Base-by-base conservation (phyloP, 306 rosid genomes). In the Gleditsia sinensis region DNA sequence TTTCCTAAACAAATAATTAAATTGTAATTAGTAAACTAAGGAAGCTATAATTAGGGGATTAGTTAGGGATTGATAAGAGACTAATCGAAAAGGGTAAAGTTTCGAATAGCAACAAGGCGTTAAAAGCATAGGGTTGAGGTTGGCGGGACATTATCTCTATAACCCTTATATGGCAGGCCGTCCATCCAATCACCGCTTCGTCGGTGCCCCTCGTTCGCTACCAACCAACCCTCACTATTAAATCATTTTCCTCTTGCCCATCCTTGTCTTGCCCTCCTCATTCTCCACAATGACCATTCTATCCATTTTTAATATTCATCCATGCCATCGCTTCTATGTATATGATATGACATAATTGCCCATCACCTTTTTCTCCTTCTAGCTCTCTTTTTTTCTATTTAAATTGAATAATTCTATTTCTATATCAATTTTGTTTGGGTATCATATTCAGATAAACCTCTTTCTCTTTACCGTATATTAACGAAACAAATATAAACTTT, bases 181-280 rank as follows among this genome's bases (percentile, higher is more conserved):
- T 61, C 87, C 81, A 86, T 64, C 91, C 85, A 86, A 84, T 88
- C 91, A 86, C 71, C 61, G 43, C 69, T 86, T 84, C 88, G 93
- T 90, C 93, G 96, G 96, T 90, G 96, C 71, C 82, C 84, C 48
- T 67, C 79, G 78, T 63, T 81, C 45, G 69, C 85, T 74, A 76
- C 89, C 92, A 86, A 86, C 91, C 86, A 86, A 39, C 86, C 69
- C 84, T 46, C 33, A 14, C 83, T 83, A 76, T 56, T 81, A 3
- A 67, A 61, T 86, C 85, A 57, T 80, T 72, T 72, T 51, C 25
- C 63, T 23, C 13, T 39, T 40, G n/a, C 12, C 45, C 5, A 16
- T 30, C 51, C 32, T 49, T 57, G 23, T 74, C 53, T 71, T 39
- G 20, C 74, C 78, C 75, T 80, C 24, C 3, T 33, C 40, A 12